Evolutionary conservation across 805 yeast genomes (phyloP), one percentile per base, ranked within the genome.

Genomic region (Wickerhamiella sergipiensis): DNA sequence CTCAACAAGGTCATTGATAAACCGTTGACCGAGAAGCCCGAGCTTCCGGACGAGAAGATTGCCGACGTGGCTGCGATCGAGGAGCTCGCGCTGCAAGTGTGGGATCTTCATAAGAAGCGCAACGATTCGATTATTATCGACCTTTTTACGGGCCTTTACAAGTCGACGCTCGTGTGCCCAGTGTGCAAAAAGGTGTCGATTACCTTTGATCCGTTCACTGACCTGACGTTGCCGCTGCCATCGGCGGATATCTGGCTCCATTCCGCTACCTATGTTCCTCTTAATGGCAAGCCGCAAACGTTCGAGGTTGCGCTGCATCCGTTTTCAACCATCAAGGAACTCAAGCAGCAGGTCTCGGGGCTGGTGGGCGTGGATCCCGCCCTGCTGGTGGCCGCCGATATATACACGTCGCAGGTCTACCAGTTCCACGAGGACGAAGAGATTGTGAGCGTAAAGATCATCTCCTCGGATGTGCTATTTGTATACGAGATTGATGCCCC

Each of bases 191-290:
- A 82, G 58, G 76, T 85, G 7, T 83, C 94, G 24, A 75, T 90
- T 23, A 89, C 97, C 0, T 92, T 89, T 67, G 98, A 90, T 64
- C 97, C 98, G 0, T 90, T 80, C 62, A 86, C 80, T 67, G 96
- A 88, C 61, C 68, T 90, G 56, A 88, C 98, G 0, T 68, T 90
- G 44, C 97, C 97, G 0, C 70, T 90, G 22, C 97, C 97, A 0
- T 44, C 82, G 1, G 77, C 77, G 46, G 77, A 80, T 47, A 71
- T 75, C 46, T 89, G 97, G 95, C 67, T 70, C 31, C 81, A 80
- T 42, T 74, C 74, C 19, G 72, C 90, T 36, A 70, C 75, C 1
- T 67, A 86, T 17, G 74, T 88, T 31, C 80, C 85, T n/a, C 75
- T 77, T 38, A 63, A 68, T 18, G 77, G 80, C 7, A 66, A 64